Percentiles rank a stretch among this genome's conserved stretches.
These are phyloP conservation scores for Clarireedia paspali DNA, from an alignment of 2,329 filamentous ascomycete genomes.

Conservation along the genomic window DNA sequence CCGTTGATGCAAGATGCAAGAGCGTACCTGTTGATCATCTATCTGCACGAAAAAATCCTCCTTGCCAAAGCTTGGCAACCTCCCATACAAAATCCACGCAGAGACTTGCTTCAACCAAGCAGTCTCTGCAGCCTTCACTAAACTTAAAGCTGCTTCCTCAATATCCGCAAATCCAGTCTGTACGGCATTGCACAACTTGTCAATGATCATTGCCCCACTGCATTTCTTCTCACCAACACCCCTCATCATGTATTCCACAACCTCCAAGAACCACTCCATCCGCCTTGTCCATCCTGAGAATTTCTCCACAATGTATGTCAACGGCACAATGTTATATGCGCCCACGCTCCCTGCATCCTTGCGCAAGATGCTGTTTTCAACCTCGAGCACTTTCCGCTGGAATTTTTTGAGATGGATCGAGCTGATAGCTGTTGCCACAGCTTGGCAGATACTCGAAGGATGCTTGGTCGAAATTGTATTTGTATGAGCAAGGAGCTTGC, in stretches of 20 bases:
- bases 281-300: constrained; percentile 82
- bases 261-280: constrained; percentile 78
- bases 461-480: constrained; percentile 62
- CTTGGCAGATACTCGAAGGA: constrained; percentile 75
- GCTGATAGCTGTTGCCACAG: constrained; percentile 71
- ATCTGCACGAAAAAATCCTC: constrained; percentile 79
- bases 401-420: constrained; percentile 72
- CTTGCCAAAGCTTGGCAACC: constrained; percentile 66
- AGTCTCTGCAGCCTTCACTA: constrained; percentile 73
- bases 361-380: constrained; percentile 70
- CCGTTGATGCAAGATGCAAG: neutral
- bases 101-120: constrained; percentile 89
- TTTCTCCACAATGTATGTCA: constrained; percentile 75
- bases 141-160: constrained; percentile 63
- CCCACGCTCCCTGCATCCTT: constrained; percentile 76
- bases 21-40: constrained; percentile 18
- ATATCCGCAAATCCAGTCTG: constrained; percentile 87
- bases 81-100: constrained; percentile 85
- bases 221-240: constrained; percentile 35
- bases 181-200: constrained; percentile 65
- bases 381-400: constrained; percentile 74
- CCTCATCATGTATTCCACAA: constrained; percentile 59
- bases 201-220: constrained; percentile 66
- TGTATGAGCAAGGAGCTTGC: constrained; percentile 60
- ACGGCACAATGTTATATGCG: constrained; percentile 85